These are phyloP conservation scores for Citrus unshiu DNA, from an alignment of 345 rosid genomes.

Conservation along the genomic window DNA sequence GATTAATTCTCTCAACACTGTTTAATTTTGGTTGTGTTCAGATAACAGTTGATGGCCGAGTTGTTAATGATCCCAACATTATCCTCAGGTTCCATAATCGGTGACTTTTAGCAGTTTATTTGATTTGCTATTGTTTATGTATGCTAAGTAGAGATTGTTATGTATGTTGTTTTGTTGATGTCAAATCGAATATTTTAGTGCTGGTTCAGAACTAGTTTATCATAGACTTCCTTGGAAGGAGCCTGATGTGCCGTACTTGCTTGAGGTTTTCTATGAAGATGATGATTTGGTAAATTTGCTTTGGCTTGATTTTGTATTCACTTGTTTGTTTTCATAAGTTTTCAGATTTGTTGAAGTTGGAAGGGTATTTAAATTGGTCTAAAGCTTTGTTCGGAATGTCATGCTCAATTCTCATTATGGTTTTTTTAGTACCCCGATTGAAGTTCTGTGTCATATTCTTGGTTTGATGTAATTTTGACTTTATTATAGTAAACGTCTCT, in stretches of 20 bases:
- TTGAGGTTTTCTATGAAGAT: constrained; percentile 68
- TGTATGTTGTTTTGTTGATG: neutral
- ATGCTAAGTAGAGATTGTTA: neutral
- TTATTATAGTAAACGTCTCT: neutral
- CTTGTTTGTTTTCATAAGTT: neutral
- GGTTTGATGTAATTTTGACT: neutral
- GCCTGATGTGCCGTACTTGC: constrained; percentile 57
- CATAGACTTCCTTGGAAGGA: constrained; percentile 92
- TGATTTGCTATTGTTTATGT: neutral
- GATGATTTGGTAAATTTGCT: constrained; percentile 52
- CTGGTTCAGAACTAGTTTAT: constrained; percentile 59
- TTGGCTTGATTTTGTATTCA: neutral
- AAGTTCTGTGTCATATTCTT: neutral
- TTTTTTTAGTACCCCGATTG: neutral
- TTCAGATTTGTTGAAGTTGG: neutral
- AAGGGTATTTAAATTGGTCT: neutral
- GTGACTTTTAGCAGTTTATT: neutral
- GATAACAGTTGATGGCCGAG: constrained; percentile 61
- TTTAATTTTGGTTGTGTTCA: constrained; percentile 26
- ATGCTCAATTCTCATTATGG: neutral
- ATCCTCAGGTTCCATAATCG: constrained; percentile 42
- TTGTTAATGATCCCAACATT: constrained; percentile 49
- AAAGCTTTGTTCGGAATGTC: neutral
- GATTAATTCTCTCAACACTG: neutral
- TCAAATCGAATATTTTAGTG: constrained; percentile 29